Evolutionary conservation across 1,284 basidiomycete genomes (phyloP).

Genomic region (Trametes pubescens): DNA sequence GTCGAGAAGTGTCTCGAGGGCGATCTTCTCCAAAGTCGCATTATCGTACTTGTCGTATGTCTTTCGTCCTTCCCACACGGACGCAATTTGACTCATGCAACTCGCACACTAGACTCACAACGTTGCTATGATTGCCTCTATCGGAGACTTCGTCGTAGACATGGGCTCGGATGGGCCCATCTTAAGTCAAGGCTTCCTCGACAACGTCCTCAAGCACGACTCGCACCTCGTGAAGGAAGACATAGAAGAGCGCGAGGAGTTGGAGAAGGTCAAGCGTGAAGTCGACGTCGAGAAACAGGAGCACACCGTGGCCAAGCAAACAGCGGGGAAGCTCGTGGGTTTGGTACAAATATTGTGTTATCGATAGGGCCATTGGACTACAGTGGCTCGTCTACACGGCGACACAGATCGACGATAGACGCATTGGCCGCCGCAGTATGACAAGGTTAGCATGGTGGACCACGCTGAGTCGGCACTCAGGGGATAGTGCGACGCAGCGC

Average conservation of each 20-base stretch:
- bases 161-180: slow-evolving; percentile 61
- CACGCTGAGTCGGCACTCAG: too few species aligned
- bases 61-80: too few species aligned
- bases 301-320: slow-evolving; percentile 35
- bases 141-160: slow-evolving; percentile 72
- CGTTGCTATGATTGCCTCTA: slow-evolving; percentile 66
- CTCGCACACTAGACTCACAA: slow-evolving; percentile 69
- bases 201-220: slow-evolving; percentile 53
- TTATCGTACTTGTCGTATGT: slow-evolving; percentile 71
- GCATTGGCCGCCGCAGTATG: too few species aligned
- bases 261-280: slow-evolving; percentile 51
- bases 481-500: too few species aligned
- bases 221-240: slow-evolving; percentile 49
- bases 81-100: too few species aligned
- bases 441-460: too few species aligned
- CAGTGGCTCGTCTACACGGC: too few species aligned
- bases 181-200: slow-evolving; percentile 54
- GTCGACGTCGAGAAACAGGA: slow-evolving; percentile 47
- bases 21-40: slow-evolving; percentile 71
- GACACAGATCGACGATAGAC: too few species aligned
- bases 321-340: slow-evolving; percentile 56
- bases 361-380: too few species aligned
- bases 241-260: slow-evolving; percentile 49
- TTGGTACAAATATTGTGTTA: too few species aligned
- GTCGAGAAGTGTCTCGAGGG: slow-evolving; percentile 46